Evolutionary conservation across 2,329 filamentous ascomycete genomes (phyloP).

Genomic region (Ceratocystis cubensis): DNA sequence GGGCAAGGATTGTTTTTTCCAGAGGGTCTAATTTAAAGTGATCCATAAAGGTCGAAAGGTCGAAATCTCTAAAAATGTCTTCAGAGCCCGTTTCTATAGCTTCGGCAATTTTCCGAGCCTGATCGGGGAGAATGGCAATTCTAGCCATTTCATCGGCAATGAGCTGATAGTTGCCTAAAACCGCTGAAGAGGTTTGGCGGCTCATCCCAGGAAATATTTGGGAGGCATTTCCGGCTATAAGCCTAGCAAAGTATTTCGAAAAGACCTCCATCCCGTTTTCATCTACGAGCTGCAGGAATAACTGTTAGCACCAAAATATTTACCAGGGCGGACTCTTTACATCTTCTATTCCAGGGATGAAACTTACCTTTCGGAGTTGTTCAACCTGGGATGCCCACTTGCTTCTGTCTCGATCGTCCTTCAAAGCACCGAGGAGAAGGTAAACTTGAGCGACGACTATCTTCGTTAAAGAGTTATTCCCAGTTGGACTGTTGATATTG

Average conservation of each 20-base stretch:
- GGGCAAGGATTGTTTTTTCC: slow-evolving; percentile 72
- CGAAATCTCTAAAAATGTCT: slow-evolving; percentile 90
- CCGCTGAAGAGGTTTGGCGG: slow-evolving; percentile 45
- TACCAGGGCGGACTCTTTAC: background rate
- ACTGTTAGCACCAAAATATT: background rate
- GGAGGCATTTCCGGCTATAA: slow-evolving; percentile 79
- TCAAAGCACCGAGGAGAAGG: slow-evolving; percentile 84
- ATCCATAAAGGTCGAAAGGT: slow-evolving; percentile 87
- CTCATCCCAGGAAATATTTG: slow-evolving; percentile 77
- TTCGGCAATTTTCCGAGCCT: slow-evolving; percentile 84
- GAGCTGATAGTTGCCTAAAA: slow-evolving; percentile 64
- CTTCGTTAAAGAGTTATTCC: slow-evolving; percentile 62
- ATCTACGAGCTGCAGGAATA: slow-evolving; percentile 63
- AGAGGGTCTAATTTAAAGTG: slow-evolving; percentile 89
- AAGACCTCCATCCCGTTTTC: slow-evolving; percentile 99
- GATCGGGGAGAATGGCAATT: slow-evolving; percentile 64
- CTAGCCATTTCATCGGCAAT: slow-evolving; percentile 77
- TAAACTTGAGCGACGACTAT: slow-evolving; percentile 94
- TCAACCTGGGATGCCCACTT: slow-evolving; percentile 91
- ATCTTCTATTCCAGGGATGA: background rate
- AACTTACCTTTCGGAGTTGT: slow-evolving; percentile 74
- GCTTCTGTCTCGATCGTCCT: slow-evolving; percentile 76
- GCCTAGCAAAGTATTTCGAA: slow-evolving; percentile 84
- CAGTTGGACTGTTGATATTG: slow-evolving; percentile 50
- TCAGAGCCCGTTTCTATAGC: slow-evolving; percentile 82